A percentile compares a stretch with the other conserved stretches of the same genome.
These are phyloP conservation scores for Porogramme epimiltina DNA, from an alignment of 1,284 basidiomycete species.

Conservation along the genomic window DNA sequence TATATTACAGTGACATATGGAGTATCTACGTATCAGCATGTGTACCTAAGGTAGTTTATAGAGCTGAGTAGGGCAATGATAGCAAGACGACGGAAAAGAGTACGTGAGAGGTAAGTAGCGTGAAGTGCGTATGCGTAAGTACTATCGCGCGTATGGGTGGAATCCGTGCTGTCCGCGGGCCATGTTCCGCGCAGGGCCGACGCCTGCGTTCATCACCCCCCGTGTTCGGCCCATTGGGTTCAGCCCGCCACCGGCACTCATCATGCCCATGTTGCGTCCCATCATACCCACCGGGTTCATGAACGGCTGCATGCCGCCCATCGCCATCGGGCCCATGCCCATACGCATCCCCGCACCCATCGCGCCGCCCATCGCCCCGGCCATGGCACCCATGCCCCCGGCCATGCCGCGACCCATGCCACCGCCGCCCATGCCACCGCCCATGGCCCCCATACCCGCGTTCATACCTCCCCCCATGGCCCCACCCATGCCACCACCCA, in stretches of 20 bases:
- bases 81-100: constrained; percentile 2
- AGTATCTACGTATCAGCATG: constrained; percentile 23
- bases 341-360: constrained; percentile 32
- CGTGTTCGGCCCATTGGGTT: constrained; percentile 28
- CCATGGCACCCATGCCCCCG: constrained; percentile 29
- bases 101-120: background rate
- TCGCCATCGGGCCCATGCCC: constrained; percentile 35
- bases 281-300: constrained; percentile 28
- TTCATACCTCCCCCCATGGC: constrained; percentile 26
- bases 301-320: constrained; percentile 31
- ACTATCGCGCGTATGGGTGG: constrained; percentile 60
- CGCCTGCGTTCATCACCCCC: constrained; percentile 45
- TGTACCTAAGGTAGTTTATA: constrained; percentile 13
- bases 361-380: constrained; percentile 24
- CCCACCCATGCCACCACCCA: constrained; percentile 21
- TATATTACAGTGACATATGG: constrained; percentile 24
- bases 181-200: constrained; percentile 55
- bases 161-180: constrained; percentile 60
- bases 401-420: constrained; percentile 34
- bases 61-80: constrained; percentile 1
- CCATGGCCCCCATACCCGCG: constrained; percentile 26
- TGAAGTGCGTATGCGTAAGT: background rate
- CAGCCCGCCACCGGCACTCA: constrained; percentile 25
- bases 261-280: constrained; percentile 37
- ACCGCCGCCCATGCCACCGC: constrained; percentile 19